Evolutionary conservation across 2,329 filamentous ascomycete species (phyloP), one percentile per base, ranked within the genome.

Genomic region (Penicillium rolfsii): DNA sequence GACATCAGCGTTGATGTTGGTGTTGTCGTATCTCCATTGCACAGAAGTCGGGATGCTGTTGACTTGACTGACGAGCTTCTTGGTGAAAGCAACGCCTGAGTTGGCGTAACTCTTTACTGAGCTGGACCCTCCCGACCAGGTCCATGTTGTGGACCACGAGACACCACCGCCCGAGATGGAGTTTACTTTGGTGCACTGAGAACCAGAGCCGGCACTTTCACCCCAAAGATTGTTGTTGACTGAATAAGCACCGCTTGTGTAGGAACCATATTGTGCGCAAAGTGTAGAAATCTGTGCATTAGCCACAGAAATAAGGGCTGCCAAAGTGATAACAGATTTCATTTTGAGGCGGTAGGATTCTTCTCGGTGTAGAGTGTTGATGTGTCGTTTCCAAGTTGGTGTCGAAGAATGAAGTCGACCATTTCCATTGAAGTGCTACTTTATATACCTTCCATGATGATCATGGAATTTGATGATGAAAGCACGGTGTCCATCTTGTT

Each of bases 181-280:
- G 63, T 74, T 68, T 7, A 80, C 64, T 35, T 73, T 75, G 24
- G 76, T 77, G 70, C 77, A 79, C 63, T 80, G 78, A 30, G 68
- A 73, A 45, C 79, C 78, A 5, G 63, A 59, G 3, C 71, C 75
- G n/a, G 72, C 40, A 4, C 61, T 58, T 28, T 70, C 43, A 7
- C 80, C 79, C 81, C 81, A 83, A 53, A 81, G 76, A 70, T 83
- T 81, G 71, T 83, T 80, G 73, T 81, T 82, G 56, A 83, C 67
- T 36, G 73, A 80, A 68, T 80, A 82, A 12, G 65, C 69, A 33
- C 72, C 75, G 2, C 72, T 75, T 5, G 68, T 49, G 2, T 73
- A 50, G 19, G 67, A 69, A 26, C 65, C 75, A 55, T 70, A 80
- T 52, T 73, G 64, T 22, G 68, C 71, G 49, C 77, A 79, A 59